A percentile compares a stretch with the other conserved stretches of the same genome.
Conservation (phyloP, 805 yeast species). For the Cyberlindnera misumaiensis region DNA sequence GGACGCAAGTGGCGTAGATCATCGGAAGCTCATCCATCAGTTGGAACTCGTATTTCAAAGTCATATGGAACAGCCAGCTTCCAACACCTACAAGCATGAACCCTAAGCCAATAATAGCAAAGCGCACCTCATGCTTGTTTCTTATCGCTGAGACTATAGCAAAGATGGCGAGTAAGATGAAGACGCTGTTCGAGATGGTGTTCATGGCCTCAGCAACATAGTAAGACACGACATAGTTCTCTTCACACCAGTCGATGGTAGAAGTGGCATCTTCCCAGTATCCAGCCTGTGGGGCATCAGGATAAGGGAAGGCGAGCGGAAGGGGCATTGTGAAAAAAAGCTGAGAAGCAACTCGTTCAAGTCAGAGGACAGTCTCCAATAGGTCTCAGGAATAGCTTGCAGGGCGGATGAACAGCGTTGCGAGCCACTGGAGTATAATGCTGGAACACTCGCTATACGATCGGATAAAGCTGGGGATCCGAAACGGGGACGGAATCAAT, state of each 20-base stretch:
- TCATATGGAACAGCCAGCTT: constrained; percentile 95
- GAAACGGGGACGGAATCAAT: no score
- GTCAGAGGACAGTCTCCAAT: no score
- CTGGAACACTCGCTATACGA: no score
- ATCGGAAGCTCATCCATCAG: constrained; percentile 92
- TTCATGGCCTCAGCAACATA: constrained; percentile 90
- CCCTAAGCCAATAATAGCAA: constrained; percentile 65
- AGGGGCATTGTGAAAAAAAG: constrained; percentile 12
- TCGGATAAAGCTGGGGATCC: no score
- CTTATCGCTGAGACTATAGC: constrained; percentile 54
- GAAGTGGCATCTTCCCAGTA: constrained; percentile 83
- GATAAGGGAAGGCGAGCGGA: constrained; percentile 49
- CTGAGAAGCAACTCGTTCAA: no score
- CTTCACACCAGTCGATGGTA: constrained; percentile 99
- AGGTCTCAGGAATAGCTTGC: no score
- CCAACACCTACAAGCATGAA: constrained; percentile 90
- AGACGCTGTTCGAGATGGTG: constrained; percentile 67
- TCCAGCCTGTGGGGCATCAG: constrained; percentile 48
- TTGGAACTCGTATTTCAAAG: constrained; percentile 83
- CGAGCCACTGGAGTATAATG: no score
- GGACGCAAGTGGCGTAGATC: constrained; percentile 96
- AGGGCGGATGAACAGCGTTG: no score
- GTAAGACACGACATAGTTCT: constrained; percentile 80
- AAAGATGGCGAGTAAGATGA: constrained; percentile 50
- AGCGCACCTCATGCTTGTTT: constrained; percentile 63